Conservation (phyloP, 1,284 basidiomycete genomes). For the Exobasidium rhododendri region DNA sequence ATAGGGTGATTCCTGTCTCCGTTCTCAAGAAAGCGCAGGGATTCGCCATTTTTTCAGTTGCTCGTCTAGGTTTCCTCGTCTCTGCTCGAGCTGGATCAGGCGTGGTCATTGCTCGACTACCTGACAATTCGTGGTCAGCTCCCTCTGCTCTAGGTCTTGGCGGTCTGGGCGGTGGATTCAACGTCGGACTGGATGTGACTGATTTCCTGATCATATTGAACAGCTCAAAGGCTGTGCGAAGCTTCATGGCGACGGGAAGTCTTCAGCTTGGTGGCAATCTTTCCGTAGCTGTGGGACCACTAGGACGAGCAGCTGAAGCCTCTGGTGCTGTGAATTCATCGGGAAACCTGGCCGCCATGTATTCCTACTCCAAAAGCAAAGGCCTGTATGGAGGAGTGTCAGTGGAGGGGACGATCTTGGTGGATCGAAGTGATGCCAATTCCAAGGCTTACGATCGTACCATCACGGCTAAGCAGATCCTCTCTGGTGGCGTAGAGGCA, state of each 20-base stretch:
- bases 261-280: constrained; percentile 69
- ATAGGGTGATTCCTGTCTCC: constrained; percentile 47
- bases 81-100: constrained; percentile 75
- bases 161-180: constrained; percentile 73
- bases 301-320: constrained; percentile 92
- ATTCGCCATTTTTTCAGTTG: constrained; percentile 65
- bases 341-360: constrained; percentile 90
- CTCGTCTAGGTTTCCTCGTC: constrained; percentile 61
- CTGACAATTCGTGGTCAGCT: constrained; percentile 87
- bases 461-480: constrained; percentile 43
- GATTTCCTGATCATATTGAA: constrained; percentile 93
- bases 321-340: constrained; percentile 78
- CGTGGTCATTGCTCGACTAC: constrained; percentile 80
- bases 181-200: constrained; percentile 77
- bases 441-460: constrained; percentile 50
- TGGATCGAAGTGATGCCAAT: constrained; percentile 78
- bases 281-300: constrained; percentile 76
- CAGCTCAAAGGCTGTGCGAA: constrained; percentile 67
- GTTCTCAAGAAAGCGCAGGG: constrained; percentile 71
- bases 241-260: constrained; percentile 92
- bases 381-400: constrained; percentile 74
- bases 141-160: constrained; percentile 94
- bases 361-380: constrained; percentile 80
- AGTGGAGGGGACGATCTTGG: constrained; percentile 87
- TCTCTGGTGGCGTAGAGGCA: constrained; percentile 36